Base-by-base conservation (phyloP, 1,139 yeast species). In the Hemisphaericaspora xylofermentans region DNA sequence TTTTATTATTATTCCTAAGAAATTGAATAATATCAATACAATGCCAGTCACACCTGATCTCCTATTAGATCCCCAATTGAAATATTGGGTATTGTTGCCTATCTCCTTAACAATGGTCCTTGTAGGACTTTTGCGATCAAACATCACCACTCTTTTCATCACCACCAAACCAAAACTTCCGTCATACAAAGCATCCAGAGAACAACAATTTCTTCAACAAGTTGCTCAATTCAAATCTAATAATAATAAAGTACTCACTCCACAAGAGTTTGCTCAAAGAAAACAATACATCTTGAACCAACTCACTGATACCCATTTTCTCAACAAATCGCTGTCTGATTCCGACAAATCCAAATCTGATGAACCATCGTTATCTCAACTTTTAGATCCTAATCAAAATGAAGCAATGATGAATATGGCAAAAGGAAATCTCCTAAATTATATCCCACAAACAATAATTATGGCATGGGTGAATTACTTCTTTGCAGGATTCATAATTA, bases 391-490 rank as follows among this genome's bases (percentile, higher is more conserved):
- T 1, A 71, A 74, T 36, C 73, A 82, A 19, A 76, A 84, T 52
- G 96, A 89, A 41, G 80, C 83, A n/a, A 66, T 89, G 71, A 76
- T 84, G 76, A 76, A 74, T 41, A 84, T 88, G 84, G 79, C 91
- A 43, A 88, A 88, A 58, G 83, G 84, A 4, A 91, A 88, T 56
- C 68, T 88, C 53, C 81, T 91, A 60, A 87, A 82, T 62, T 88
- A 84, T 58, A 78, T 89, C 15, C 97, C 98, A 1, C 98, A 93
- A 64, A 88, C 97, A 0, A 61, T 89, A 36, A 84, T 91, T 52
- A 91, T 93, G 97, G 91, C 91, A 51, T 93, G 97, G 96, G 93
- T 91, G 50, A 88, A 88, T 59, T 88, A 83, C 53, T 88, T 93
- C 66, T 93, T 89, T 61, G 89, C 94, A 7, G 98, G 97, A 1